A percentile compares a stretch with the other conserved stretches of the same genome.
Evolutionary conservation across 441 rosid species (phyloP).

Genomic region (Erodium trifolium): DNA sequence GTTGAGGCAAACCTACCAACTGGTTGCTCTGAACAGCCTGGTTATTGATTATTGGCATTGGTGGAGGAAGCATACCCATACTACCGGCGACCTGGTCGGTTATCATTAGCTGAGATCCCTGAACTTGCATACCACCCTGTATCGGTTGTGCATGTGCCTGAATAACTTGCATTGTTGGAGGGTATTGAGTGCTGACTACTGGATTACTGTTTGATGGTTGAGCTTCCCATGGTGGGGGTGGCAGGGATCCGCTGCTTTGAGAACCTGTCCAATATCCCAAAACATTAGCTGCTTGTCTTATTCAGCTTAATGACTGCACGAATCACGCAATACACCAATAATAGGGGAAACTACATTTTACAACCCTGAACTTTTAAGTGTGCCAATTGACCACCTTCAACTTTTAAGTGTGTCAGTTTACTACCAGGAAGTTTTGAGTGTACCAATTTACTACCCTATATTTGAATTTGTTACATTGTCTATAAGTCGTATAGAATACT

Average conservation of each 20-base stretch:
- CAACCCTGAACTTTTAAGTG: background rate
- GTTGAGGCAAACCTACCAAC: conserved; percentile 31
- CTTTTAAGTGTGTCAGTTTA: no score
- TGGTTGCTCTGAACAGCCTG: conserved; percentile 34
- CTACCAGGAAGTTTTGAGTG: no score
- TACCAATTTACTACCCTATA: no score
- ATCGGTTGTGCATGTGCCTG: conserved; percentile 51
- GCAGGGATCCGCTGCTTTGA: conserved; percentile 50
- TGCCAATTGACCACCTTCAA: no score
- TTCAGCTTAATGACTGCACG: background rate
- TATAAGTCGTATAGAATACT: no score
- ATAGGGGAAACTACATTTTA: no score
- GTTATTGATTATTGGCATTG: conserved; percentile 24
- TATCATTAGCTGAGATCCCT: conserved; percentile 31
- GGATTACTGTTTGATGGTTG: conserved; percentile 58
- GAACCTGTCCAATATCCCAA: conserved; percentile 48
- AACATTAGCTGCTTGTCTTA: conserved; percentile 13
- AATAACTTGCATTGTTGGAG: conserved; percentile 50
- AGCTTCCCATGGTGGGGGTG: conserved; percentile 99
- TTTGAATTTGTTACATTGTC: no score
- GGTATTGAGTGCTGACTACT: conserved; percentile 47
- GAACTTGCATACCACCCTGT: conserved; percentile 10
- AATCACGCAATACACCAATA: background rate
- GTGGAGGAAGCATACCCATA: conserved; percentile 59
- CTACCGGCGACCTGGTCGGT: conserved; percentile 28